Base-by-base conservation (phyloP, 2,329 filamentous ascomycete species). In the Sporothrix pseudoabietina region DNA sequence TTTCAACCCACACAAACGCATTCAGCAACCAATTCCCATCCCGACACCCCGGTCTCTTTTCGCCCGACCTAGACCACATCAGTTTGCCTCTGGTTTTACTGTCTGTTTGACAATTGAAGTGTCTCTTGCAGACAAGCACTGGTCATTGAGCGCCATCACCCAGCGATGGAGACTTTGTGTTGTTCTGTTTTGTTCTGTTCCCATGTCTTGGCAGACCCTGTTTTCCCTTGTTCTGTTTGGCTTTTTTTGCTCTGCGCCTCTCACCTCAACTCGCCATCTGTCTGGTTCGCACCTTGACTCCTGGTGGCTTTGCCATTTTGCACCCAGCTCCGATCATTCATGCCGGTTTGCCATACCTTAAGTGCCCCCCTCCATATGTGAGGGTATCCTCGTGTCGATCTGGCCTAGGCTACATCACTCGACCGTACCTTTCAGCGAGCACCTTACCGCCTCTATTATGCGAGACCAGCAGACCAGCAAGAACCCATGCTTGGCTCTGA, bases 251-350 rank as follows among this genome's bases (percentile, higher is more conserved):
- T 35, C 55, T 61, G 16, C 22, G 57, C 22, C 41, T 26, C 22
- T 47, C 39, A 19, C 14, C 30, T 35, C 22, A 41, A 6, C 35
- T 47, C 52, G 14, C 52, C 26, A 10, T 41, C 32, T 22, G 14
- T 52, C 26, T 52, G 26, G 44, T 54, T 44, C 61, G 61, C 39
- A 19, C 57, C 8, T 55, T 10, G 7, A 14, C 54, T 71, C 47
- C 57, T 65, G 69, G 55, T 71, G 71, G 59, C 59, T 72, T 72
- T 72, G 71, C 71, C 9, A 22, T 14, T 44, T n/a, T 44, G 32
- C 54, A 30, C 55, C 35, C 30, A 41, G 47, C 71, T 30, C 26
- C 32, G 59, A 72, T 72, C 59, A 66, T 72, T 72, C 59, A 72
- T 72, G 71, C 71, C 57, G 44, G 52, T 16, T 32, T 55, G 30